These are phyloP conservation scores for Quercus phellos DNA, from an alignment of 331 rosid species.

Conservation along the genomic window DNA sequence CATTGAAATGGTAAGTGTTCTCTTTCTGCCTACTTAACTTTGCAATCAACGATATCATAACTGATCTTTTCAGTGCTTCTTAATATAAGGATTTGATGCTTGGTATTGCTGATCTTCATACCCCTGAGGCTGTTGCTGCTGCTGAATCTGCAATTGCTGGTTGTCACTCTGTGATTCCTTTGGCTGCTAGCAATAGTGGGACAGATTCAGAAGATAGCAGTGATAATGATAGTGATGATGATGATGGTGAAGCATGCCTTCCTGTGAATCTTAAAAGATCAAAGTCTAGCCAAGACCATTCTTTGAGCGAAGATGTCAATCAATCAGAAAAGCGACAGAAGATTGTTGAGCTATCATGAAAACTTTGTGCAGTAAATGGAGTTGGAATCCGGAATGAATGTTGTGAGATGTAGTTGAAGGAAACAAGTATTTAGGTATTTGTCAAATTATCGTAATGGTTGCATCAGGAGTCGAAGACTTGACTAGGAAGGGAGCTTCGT, in stretches of 20 bases:
- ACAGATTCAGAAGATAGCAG: constrained; percentile 52
- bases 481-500: too few species aligned
- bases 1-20: constrained; percentile 50
- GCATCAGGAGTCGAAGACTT: not conserved
- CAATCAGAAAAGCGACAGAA: constrained; percentile 41
- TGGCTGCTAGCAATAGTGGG: constrained; percentile 37
- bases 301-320: constrained; percentile 1
- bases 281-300: constrained; percentile 11
- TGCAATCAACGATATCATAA: not conserved
- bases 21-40: not conserved
- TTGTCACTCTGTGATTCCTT: constrained; percentile 47
- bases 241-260: not conserved
- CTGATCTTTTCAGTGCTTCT: not conserved
- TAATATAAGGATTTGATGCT: constrained; percentile 72
- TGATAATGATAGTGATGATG: constrained; percentile 18
- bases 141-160: constrained; percentile 72
- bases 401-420: not conserved
- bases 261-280: constrained; percentile 17
- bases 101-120: constrained; percentile 79
- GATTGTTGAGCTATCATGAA: constrained; percentile 55
- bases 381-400: not conserved
- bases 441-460: not conserved
- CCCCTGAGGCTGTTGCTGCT: constrained; percentile 89
- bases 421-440: not conserved
- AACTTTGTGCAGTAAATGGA: not conserved